Conservation (phyloP, 2,329 filamentous ascomycete genomes). For the Hypoxylon sp. region DNA sequence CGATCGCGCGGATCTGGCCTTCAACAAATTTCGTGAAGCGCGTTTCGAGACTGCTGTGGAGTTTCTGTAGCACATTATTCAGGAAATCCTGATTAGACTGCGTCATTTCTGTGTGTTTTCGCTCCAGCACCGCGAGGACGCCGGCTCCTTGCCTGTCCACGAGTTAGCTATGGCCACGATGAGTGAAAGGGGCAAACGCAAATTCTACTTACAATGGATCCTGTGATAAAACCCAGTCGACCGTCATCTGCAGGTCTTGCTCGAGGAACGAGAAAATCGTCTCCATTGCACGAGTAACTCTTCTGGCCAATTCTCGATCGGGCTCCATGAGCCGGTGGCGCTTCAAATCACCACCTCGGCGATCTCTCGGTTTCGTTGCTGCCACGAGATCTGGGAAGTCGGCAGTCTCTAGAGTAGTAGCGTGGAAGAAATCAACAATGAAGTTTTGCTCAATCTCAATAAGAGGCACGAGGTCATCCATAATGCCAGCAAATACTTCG, state of each 20-base stretch:
- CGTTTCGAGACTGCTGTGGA: conserved; percentile 76
- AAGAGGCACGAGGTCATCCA: conserved; percentile 83
- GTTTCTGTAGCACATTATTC: conserved; percentile 77
- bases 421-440: conserved; percentile 94
- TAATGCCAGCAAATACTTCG: conserved; percentile 79
- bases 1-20: conserved; percentile 92
- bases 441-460: conserved; percentile 97
- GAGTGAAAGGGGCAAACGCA: no score
- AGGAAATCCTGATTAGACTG: conserved; percentile 95
- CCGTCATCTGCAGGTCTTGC: conserved; percentile 76
- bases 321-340: conserved; percentile 84
- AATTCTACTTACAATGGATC: conserved; percentile 78
- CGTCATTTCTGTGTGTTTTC: conserved; percentile 78
- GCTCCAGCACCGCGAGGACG: conserved; percentile 80
- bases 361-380: conserved; percentile 68
- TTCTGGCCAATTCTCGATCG: conserved; percentile 83
- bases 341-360: conserved; percentile 76
- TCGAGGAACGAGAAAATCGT: conserved; percentile 85
- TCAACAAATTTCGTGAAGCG: conserved; percentile 91
- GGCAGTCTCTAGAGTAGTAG: conserved; percentile 79
- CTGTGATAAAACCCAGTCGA: conserved; percentile 82
- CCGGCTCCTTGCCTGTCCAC: conserved; percentile 81
- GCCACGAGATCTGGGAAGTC: conserved; percentile 86
- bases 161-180: conserved; percentile 31
- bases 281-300: conserved; percentile 87